Base-by-base conservation (phyloP, 441 rosid genomes). In the California macrophylla region DNA sequence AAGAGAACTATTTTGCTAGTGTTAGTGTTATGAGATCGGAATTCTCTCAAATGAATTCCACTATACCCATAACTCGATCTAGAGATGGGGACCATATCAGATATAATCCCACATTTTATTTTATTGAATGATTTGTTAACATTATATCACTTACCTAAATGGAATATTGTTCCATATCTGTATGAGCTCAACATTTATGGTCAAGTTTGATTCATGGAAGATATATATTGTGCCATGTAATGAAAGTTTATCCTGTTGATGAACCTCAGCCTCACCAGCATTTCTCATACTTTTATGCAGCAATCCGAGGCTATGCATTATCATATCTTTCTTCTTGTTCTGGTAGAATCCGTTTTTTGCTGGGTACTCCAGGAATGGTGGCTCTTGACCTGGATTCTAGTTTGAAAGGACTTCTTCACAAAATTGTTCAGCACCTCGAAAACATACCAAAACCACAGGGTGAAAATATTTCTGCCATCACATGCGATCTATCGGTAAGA, bases 301-400 rank as follows among this genome's bases (percentile, higher is more conserved):
- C 99, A 69, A 87, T 90, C 76, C 89, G 98, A 77, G 99, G 98
- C 67, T 95, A 92, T 84, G 99, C 97, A 69, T 83, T 92, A 76
- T 95, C 99, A 67, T 95, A 85, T 87, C 98, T 95, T 78, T 95
- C 99, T 80, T 92, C 98, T 63, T 89, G 97, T 78, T 98, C 94
- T 79, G 96, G 95, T 78, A 84, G 98, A 86, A 87, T 95, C 72
- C 95, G 93, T 38, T 95, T 90, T 84, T 79, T 95, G 80, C 82
- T 95, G 79, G 91, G 91, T 69, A 85, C 97, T 84, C 97, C 99
- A 30, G 97, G 98, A 82, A 92, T 95, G 83, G 96, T 92, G 84
- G 99, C 99, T 77, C 97, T 95, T 80, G 99, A 92, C 76, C 86
- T 90, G 75, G 96, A 93, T 78, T 77, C 96, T 63, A 84, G 87